Evolutionary conservation across 1,284 basidiomycete species (phyloP), one percentile per base, ranked within the genome.

Genomic region (Apiotrichum gracile): DNA sequence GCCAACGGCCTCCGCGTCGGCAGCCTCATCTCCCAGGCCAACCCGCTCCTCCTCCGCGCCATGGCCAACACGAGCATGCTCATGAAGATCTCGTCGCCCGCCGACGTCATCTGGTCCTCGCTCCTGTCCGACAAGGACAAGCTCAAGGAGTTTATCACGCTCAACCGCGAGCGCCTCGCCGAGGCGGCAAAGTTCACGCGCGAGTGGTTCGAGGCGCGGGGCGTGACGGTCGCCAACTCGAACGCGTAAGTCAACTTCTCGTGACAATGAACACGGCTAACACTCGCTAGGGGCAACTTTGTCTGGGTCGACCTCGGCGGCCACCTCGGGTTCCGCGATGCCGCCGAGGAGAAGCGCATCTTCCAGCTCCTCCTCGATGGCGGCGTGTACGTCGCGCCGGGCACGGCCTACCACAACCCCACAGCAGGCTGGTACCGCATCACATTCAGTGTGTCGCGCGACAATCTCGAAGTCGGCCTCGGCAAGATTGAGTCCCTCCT

Each of bases 1-100:
- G 65, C 72, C 27, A 78, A 78, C 60, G 77, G 77, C 3, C 62
- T 75, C n/a, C 68, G 75, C 1, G 60, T 76, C 27, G 77, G 76
- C 16, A 63, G 70, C 7, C 62, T 77, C 5, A 66, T 77, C 40
- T 72, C 72, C 10, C 76, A 76, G 51, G 61, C 70, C 49, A 77
- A 78, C 63, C 72, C 72, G 2, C 61, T 70, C 8, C 60, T 77
- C 10, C 64, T 76, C 21, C 64, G 73, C 24, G 65, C 73, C 2
- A 70, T 74, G 65, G 70, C 72, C 14, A 67, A 67, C 47, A 69
- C 70, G 2, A 64, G 63, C 10, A 68, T 73, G 65, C 61, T 73
- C 26, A 72, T 73, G 69, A 74, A 74, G 57, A 65, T 75, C 46
- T 68, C 67, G 5, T 67, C 64, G 2, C 69, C 71, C 0, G 66